Evolutionary conservation across 2,329 filamentous ascomycete species (phyloP), one percentile per base, ranked within the genome.

Genomic region (Colletotrichum melonis): DNA sequence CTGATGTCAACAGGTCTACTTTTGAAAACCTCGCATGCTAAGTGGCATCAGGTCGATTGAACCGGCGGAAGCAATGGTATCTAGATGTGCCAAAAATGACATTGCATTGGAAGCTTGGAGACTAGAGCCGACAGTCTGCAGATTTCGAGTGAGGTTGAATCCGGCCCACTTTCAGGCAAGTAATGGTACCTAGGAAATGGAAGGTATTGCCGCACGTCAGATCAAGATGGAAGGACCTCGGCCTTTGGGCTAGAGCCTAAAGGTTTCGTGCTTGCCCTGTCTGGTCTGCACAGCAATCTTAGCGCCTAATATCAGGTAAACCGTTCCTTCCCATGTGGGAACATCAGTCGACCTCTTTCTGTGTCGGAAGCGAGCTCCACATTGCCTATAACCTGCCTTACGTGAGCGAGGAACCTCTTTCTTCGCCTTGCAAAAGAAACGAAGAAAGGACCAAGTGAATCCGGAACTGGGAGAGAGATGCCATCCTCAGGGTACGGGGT

Each of bases 281-380:
- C 16, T 38, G 4, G 28, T 38, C 66, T 49, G 52, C 67, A 59
- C 67, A 69, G 55, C 38, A 59, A 58, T 28, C 28, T 30, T 58
- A 52, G 62, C 54, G 38, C 22, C 52, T 56, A 14, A 28, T 49
- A 46, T 26, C 63, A 26, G 19, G 42, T 22, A 22, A 56, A 42
- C 7, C 16, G 22, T 55, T 55, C n/a, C n/a, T 35, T 35, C 26
- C 12, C 4, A n/a, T 32, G 26, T 46, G 30, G 28, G 60, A 63
- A 52, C 28, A 22, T 12, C 46, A 63, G 46, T 22, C 46, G 14
- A 28, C 24, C 8, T 26, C 7, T 54, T n/a, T 32, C n/a, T 28
- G 26, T 7, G 8, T 4, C 6, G 3, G 14, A 35, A 30, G 28
- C 12, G 7, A 22, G 46, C 19, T n/a, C 62, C 62, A 55, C 22